Conservation (phyloP, 257 asterid species). For the Haberlea rhodopensis region DNA sequence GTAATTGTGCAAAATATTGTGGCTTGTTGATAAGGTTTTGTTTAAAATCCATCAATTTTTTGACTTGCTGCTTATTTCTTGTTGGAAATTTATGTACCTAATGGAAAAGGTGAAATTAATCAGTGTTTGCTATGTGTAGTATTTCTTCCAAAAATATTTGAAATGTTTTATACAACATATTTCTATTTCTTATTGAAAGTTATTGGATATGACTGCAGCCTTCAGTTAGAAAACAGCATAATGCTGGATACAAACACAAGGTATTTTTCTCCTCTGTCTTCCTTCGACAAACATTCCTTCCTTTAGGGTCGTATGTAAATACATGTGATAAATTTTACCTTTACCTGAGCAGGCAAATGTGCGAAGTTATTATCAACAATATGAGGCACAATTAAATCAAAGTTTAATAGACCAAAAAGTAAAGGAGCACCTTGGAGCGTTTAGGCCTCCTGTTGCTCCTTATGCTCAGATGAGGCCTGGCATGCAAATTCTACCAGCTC, state of each 20-base stretch:
- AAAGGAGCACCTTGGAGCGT: slow-evolving; percentile 92
- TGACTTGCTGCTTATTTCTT: slow-evolving; percentile 3
- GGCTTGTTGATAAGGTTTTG: neutral
- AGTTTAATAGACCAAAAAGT: slow-evolving; percentile 92
- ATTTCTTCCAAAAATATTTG: neutral
- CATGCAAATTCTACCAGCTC: slow-evolving; percentile 54
- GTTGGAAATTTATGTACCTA: neutral
- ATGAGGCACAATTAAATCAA: slow-evolving; percentile 92
- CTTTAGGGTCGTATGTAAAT: neutral
- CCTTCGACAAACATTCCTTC: neutral
- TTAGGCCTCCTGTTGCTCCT: slow-evolving; percentile 69
- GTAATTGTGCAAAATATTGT: slow-evolving; percentile 3
- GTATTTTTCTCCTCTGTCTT: slow-evolving; percentile 31
- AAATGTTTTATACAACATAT: too few relatives aligned
- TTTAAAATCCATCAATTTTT: neutral
- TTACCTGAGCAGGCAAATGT: slow-evolving; percentile 79
- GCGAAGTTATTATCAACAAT: slow-evolving; percentile 82
- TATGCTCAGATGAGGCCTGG: slow-evolving; percentile 69
- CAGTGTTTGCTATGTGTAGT: neutral
- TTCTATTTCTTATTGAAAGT: neutral
- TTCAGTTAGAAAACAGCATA: slow-evolving; percentile 93
- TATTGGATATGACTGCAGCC: slow-evolving; percentile 61
- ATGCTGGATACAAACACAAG: slow-evolving; percentile 98
- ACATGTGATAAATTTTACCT: slow-evolving; percentile 4
- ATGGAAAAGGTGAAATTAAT: neutral